Base-by-base conservation (phyloP, 805 yeast genomes). In the Metschnikowia borealis region DNA sequence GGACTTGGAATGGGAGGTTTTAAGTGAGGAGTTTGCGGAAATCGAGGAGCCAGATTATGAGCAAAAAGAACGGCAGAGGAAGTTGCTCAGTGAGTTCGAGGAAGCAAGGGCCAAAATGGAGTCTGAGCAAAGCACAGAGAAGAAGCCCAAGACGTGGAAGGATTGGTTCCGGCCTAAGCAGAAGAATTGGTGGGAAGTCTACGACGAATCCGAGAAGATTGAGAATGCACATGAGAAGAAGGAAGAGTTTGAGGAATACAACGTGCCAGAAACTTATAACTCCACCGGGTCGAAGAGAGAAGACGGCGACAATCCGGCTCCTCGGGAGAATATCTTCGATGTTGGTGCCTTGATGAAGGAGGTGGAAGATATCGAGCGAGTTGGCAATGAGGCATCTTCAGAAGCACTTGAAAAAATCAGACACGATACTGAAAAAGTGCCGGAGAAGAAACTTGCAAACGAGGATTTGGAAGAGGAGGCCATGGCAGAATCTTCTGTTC, bases 31-130 rank as follows among this genome's bases (percentile, higher is more conserved):
- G 64, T 94, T 94, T 63, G 85, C 87, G 17, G 99, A 94, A 67
- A 91, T 94, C 57, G 97, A 91, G 64, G 97, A 92, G 62, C 95
- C 97, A 0, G 96, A 92, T 66, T 89, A 96, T 2, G 96, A 89
- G 57, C 83, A 85, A 60, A 79, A 82, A 21, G 90, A 90, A 56
- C 81, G 92, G 56, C 95, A 90, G 62, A 75, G 97, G 52, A 83
- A 88, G 62, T 73, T 94, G 60, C 78, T 94, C 11, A 74, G 76
- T 50, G 99, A 94, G 64, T 87, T 92, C 59, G 97, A 89, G 57
- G 89, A 86, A 55, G 96, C 96, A 0, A 79, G 88, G 49, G 82
- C 81, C 48, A 80, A 80, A 55, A 73, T 83, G 75, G 77, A 76
- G 46, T 57, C 66, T 48, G 82, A 77, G 37, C 64, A 70, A 47